Percentiles rank a stretch among this genome's conserved stretches.
Conservation (phyloP, 2,329 filamentous ascomycete species). For the Escovopsis sp. region DNA sequence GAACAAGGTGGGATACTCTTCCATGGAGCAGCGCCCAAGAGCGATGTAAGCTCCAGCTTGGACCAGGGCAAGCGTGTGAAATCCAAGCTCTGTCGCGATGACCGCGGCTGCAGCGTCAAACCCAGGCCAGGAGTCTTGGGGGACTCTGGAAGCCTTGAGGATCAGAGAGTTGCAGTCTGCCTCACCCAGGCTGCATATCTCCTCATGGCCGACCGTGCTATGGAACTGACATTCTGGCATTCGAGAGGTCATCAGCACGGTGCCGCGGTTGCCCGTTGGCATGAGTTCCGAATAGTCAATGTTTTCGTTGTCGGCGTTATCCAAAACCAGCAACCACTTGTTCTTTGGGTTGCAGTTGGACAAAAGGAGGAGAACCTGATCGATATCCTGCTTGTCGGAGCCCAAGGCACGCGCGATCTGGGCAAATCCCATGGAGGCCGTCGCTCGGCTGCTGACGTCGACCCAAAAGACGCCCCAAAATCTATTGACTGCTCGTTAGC, state of each 20-base stretch:
- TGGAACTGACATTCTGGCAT: not conserved
- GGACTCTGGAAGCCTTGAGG: not conserved
- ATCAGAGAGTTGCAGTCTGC: constrained; percentile 1
- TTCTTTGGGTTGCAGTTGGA: not conserved
- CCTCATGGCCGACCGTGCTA: not conserved
- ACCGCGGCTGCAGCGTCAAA: not conserved
- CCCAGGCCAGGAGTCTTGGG: not conserved
- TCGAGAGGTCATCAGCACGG: constrained; percentile 1
- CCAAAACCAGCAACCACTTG: constrained; percentile 28
- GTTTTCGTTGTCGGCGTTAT: constrained; percentile 27
- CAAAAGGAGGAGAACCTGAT: not conserved
- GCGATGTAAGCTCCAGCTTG: constrained; percentile 1
- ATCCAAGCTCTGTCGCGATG: constrained; percentile 1
- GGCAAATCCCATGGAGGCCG: not conserved
- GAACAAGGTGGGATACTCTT: not conserved
- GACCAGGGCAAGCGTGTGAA: constrained; percentile 2
- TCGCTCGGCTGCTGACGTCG: not conserved
- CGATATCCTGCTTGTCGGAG: not conserved
- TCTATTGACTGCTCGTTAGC: not conserved
- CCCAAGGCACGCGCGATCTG: not conserved
- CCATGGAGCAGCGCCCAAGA: not conserved
- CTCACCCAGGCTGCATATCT: constrained; percentile 1
- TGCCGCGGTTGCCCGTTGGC: not conserved
- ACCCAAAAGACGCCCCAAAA: constrained; percentile 6
- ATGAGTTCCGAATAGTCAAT: constrained; percentile 1